phyloP scores from a whole-genome alignment of 176 grass and related monocot species.

The Phoenix roebelenii region DNA sequence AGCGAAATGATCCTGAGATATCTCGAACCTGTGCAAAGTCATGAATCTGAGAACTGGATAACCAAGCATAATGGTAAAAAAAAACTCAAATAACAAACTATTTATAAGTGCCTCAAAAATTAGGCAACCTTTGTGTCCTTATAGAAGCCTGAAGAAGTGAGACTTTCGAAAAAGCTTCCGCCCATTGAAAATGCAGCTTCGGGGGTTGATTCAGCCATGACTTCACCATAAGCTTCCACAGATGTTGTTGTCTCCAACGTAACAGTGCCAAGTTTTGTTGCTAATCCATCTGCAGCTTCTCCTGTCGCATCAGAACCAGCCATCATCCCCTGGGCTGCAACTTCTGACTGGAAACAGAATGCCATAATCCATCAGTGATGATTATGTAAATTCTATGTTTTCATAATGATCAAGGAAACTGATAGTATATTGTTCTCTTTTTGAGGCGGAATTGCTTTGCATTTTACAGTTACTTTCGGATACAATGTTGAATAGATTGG shows the following conservation, averaged over 20 bases:
- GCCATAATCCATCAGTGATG: background rate
- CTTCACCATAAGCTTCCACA: no score
- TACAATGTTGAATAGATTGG: no score
- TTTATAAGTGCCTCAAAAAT: constrained; percentile 5
- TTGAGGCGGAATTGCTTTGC: no score
- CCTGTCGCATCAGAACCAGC: background rate
- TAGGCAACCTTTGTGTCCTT: constrained; percentile 77
- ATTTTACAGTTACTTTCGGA: no score
- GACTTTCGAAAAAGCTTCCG: constrained; percentile 81
- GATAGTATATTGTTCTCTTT: no score
- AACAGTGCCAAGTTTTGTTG: constrained; percentile 53
- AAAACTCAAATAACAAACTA: no score
- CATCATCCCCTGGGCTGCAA: background rate
- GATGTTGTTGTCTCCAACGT: constrained; percentile 21
- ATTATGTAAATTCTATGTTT: background rate
- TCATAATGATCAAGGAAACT: no score
- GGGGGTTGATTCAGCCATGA: constrained; percentile 12
- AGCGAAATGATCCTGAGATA: constrained; percentile 78
- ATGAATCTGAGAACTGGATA: no score
- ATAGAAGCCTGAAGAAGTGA: constrained; percentile 93
- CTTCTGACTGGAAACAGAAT: constrained; percentile 22
- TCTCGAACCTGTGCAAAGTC: constrained; percentile 45
- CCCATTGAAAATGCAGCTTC: constrained; percentile 34
- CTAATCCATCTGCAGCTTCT: constrained; percentile 39
- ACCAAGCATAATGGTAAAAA: no score